Percentiles rank a stretch among this genome's conserved stretches.
These are phyloP conservation scores for Physaria fendleri DNA, from an alignment of 345 rosid genomes.

Conservation along the genomic window DNA sequence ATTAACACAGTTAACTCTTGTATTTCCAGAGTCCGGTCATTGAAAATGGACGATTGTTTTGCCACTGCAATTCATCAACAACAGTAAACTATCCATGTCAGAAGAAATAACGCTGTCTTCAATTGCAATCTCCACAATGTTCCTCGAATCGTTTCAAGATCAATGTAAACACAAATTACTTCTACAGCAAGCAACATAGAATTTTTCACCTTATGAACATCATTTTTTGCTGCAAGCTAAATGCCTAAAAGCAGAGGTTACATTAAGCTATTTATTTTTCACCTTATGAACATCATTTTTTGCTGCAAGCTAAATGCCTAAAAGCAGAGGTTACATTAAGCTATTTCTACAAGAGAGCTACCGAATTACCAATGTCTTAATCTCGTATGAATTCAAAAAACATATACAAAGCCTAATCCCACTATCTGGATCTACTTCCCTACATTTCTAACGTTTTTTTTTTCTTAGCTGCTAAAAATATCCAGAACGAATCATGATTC, in stretches of 20 bases:
- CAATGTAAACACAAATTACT: slow-evolving; percentile 1
- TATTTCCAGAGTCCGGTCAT: slow-evolving; percentile 73
- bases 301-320: slow-evolving; percentile 5
- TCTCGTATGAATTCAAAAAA: background rate
- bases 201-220: background rate
- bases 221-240: background rate
- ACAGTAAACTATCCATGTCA: background rate
- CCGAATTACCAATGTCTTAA: background rate
- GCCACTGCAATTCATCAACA: slow-evolving; percentile 45
- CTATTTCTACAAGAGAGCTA: background rate
- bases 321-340: background rate
- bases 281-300: background rate
- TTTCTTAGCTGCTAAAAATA: no score
- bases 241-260: background rate
- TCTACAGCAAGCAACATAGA: slow-evolving; percentile 7
- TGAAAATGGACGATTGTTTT: slow-evolving; percentile 78
- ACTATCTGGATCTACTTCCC: background rate
- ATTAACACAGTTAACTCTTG: slow-evolving; percentile 75
- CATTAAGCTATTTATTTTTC: background rate
- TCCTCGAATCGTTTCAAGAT: background rate
- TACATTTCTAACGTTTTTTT: background rate
- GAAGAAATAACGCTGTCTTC: background rate
- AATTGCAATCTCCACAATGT: background rate
- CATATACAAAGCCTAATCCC: background rate
- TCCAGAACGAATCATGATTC: background rate